Evolutionary conservation across 1,284 basidiomycete species (phyloP).

Genomic region (Cryptococcus jaspeensis): DNA sequence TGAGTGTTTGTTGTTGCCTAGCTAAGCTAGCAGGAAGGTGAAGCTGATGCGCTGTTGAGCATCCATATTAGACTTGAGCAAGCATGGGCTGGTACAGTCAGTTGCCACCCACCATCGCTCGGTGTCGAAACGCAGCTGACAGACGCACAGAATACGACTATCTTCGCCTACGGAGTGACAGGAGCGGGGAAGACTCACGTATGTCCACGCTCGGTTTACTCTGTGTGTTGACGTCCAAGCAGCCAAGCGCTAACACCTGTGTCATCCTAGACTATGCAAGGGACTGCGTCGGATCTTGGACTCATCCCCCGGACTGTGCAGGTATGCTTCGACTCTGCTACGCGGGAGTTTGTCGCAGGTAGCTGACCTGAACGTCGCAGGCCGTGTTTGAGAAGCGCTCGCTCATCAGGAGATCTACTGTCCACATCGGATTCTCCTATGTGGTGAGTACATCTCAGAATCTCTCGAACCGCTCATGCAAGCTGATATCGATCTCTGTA

Average conservation of each 20-base stretch:
- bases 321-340: slow-evolving; percentile 50
- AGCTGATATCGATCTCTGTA: neutral
- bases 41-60: neutral
- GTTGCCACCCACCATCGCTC: no score
- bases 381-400: no score
- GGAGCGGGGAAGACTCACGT: slow-evolving; percentile 45
- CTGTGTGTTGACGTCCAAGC: neutral
- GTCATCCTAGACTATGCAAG: slow-evolving; percentile 70
- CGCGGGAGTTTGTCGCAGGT: no score
- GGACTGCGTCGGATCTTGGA: slow-evolving; percentile 64
- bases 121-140: no score
- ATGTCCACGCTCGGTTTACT: neutral
- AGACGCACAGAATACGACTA: slow-evolving; percentile 25
- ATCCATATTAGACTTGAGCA: slow-evolving; percentile 18
- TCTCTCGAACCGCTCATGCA: neutral
- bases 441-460: slow-evolving; percentile 51
- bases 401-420: slow-evolving; percentile 22
- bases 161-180: slow-evolving; percentile 42
- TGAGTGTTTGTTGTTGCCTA: no score
- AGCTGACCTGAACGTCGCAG: no score
- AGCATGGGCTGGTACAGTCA: slow-evolving; percentile 28
- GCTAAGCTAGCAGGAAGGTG: neutral
- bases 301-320: slow-evolving; percentile 73
- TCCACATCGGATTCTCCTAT: slow-evolving; percentile 61
- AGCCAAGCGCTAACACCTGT: neutral